These are phyloP conservation scores for Pythium grandisporangium DNA, from an alignment of 352 stramenopile genomes.

Conservation along the genomic window DNA sequence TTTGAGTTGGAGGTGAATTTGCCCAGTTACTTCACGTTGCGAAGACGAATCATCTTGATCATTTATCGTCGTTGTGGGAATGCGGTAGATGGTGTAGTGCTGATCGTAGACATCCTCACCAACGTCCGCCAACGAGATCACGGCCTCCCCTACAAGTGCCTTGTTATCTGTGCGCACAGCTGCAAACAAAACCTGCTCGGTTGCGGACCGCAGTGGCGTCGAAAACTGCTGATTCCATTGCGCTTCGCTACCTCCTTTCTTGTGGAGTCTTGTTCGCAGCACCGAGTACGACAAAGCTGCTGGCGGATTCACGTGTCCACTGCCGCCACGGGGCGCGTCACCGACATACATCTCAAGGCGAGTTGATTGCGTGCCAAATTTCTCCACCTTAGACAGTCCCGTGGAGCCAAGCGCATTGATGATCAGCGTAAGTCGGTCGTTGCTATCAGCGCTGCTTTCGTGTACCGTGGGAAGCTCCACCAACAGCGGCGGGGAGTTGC, in stretches of 20 bases:
- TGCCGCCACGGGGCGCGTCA: too few relatives aligned
- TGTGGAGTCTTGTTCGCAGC: constrained; percentile 56
- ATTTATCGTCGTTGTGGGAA: constrained; percentile 5
- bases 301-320: constrained; percentile 2
- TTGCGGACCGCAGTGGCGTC: constrained; percentile 31
- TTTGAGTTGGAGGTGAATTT: constrained; percentile 64
- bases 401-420: constrained; percentile 56
- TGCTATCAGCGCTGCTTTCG: constrained; percentile 7
- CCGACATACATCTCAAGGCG: constrained; percentile 54
- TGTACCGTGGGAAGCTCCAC: constrained; percentile 30
- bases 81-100: constrained; percentile 41
- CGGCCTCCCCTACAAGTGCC: constrained; percentile 49
- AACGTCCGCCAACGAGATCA: constrained; percentile 30
- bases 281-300: constrained; percentile 13
- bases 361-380: constrained; percentile 73
- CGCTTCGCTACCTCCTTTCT: constrained; percentile 74
- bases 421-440: constrained; percentile 24
- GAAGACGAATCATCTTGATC: too few relatives aligned
- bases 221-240: constrained; percentile 82
- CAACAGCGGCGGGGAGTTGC: constrained; percentile 20
- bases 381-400: constrained; percentile 51
- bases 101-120: constrained; percentile 48
- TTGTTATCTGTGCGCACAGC: constrained; percentile 61
- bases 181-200: constrained; percentile 38
- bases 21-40: constrained; percentile 21